A percentile compares a stretch with the other conserved stretches of the same genome.
These are phyloP conservation scores for Pleurotus cornucopiae DNA, from an alignment of 768 basidiomycete species.

Conservation along the genomic window DNA sequence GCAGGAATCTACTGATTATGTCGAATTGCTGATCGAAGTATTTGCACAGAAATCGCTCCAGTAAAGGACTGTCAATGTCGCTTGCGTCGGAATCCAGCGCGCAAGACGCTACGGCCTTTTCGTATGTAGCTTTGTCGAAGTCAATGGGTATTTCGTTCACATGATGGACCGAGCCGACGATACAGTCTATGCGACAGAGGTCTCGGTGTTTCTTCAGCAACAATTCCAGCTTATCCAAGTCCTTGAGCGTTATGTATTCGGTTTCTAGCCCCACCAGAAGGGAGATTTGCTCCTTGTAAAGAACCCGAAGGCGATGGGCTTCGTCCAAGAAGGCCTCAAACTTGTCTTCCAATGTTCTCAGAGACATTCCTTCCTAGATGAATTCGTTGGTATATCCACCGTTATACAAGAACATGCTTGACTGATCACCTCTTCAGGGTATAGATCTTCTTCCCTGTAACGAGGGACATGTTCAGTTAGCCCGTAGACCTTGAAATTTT, in stretches of 20 bases:
- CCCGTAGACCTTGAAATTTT: conserved; percentile 80
- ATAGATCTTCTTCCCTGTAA: conserved; percentile 76
- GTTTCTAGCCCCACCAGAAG: conserved; percentile 92
- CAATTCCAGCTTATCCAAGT: conserved; percentile 52
- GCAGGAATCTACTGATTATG: conserved; percentile 65
- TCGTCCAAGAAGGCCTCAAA: conserved; percentile 75
- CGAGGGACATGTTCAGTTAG: conserved; percentile 93
- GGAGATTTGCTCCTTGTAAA: conserved; percentile 61
- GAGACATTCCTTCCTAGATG: conserved; percentile 49
- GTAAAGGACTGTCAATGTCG: not conserved
- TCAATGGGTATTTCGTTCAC: conserved; percentile 88
- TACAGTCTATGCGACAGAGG: conserved; percentile 60
- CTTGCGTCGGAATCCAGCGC: conserved; percentile 18
- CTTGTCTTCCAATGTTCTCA: conserved; percentile 49
- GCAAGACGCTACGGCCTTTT: conserved; percentile 48
- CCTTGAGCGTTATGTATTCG: conserved; percentile 72
- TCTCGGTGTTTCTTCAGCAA: conserved; percentile 45
- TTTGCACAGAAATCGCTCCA: conserved; percentile 43
- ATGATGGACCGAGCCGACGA: conserved; percentile 94
- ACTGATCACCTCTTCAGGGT: conserved; percentile 88
- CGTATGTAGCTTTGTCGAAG: conserved; percentile 75
- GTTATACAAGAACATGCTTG: conserved; percentile 9
- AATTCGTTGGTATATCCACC: conserved; percentile 10
- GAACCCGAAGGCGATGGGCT: conserved; percentile 68
- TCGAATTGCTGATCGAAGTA: conserved; percentile 88